Evolutionary conservation across 2,329 filamentous ascomycete species (phyloP), one percentile per base, ranked within the genome.

Genomic region (Gaeumannomyces sp.): DNA sequence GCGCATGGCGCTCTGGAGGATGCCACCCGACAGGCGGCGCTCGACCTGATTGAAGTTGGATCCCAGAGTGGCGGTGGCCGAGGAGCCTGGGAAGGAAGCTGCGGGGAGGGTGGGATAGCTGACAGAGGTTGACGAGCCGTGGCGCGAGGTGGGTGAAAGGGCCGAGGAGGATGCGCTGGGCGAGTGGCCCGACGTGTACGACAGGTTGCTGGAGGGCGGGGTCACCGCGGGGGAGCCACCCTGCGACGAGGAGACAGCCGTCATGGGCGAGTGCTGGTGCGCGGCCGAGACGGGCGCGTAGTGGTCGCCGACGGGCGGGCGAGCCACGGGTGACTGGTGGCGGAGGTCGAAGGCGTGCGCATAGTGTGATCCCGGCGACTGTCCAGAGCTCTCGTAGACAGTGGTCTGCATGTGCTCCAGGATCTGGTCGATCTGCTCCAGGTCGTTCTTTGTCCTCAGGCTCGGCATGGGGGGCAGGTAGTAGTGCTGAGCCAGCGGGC

Each of bases 331-430:
- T 3, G 74, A 74, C 61, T 71, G 70, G 72, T 83, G 79, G 68
- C 86, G 85, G 76, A 85, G 81, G 69, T 82, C 83, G 64, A 84
- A 79, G 66, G 88, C 88, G 62, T 90, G 87, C 68, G 93, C 87
- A 71, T 91, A 90, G 66, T 96, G 85, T 65, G 91, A 90, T 59
- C 90, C 89, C 2, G 92, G 91, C 38, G 92, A 89, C 62, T 93
- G 89, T 71, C 88, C 91, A 64, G 93, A 89, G 75, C 89, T 96
- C 79, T 98, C 95, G 74, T 98, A 98, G 61, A 98, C 92, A 60
- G 94, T 97, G 69, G 90, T 89, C 78, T 97, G 93, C 83, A 98
- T 94, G 78, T 97, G 92, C 78, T 97, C 93, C 64, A 99, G 85
- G 76, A 98, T 91, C 73, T 93, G 90, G 76, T 98, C 95, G 72